phyloP scores from a whole-genome alignment of 2,329 filamentous ascomycete genomes.

The Neophaeococcomyces aloes region DNA sequence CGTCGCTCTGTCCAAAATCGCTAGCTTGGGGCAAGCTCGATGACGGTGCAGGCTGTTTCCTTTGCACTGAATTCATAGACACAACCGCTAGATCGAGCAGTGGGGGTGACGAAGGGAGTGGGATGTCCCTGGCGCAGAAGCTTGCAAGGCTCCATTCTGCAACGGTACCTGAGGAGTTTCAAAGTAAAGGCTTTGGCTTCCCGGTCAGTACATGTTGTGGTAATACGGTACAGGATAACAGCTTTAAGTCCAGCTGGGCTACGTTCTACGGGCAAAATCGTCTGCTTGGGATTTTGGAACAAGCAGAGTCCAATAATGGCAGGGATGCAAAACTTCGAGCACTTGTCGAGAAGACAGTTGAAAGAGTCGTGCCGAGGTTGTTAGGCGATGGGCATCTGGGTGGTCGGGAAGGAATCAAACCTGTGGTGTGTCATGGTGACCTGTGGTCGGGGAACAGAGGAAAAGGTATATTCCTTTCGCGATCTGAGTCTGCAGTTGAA shows the following conservation, averaged over 20 bases:
- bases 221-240: slow-evolving; percentile 70
- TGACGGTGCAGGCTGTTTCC: slow-evolving; percentile 40
- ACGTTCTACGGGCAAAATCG: slow-evolving; percentile 75
- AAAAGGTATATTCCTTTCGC: slow-evolving; percentile 47
- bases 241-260: slow-evolving; percentile 62
- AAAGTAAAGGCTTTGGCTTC: slow-evolving; percentile 65
- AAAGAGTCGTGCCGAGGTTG: slow-evolving; percentile 62
- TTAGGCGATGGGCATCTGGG: slow-evolving; percentile 58
- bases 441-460: slow-evolving; percentile 85
- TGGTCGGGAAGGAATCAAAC: slow-evolving; percentile 47
- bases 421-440: slow-evolving; percentile 81
- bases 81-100: slow-evolving; percentile 32
- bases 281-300: slow-evolving; percentile 53
- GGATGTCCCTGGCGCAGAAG: slow-evolving; percentile 58
- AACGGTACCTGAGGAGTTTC: slow-evolving; percentile 48
- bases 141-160: slow-evolving; percentile 69
- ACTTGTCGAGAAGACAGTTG: slow-evolving; percentile 55
- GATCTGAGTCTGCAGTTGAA: slow-evolving; percentile 40
- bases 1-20: slow-evolving; percentile 64
- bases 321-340: slow-evolving; percentile 49
- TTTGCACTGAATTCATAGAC: slow-evolving; percentile 72
- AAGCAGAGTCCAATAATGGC: slow-evolving; percentile 52
- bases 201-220: slow-evolving; percentile 79
- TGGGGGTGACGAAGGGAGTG: slow-evolving; percentile 40
- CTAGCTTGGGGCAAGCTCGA: slow-evolving; percentile 58